Conservation (phyloP, 2,329 filamentous ascomycete genomes). For the Epichloe sylvatica region DNA sequence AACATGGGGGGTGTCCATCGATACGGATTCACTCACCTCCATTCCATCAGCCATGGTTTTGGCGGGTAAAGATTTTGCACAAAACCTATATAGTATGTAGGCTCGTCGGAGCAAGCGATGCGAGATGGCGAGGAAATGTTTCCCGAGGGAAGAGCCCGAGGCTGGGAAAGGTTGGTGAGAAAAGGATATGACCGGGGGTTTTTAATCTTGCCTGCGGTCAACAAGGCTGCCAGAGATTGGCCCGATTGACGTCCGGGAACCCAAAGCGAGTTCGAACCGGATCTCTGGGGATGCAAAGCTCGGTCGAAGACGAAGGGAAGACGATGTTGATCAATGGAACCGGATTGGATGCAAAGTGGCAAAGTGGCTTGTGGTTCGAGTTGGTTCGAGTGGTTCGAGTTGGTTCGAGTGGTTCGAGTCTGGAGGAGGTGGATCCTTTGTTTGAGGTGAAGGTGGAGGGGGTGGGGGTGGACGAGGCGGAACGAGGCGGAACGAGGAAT, state of each 20-base stretch:
- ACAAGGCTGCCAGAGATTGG: not conserved
- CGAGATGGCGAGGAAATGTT: not conserved
- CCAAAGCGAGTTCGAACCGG: too few relatives aligned
- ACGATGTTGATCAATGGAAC: not conserved
- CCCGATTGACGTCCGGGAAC: not conserved
- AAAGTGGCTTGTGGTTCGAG: not conserved
- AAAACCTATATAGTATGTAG: not conserved
- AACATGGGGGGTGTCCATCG: not conserved
- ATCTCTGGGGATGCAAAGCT: not conserved
- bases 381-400: too few relatives aligned
- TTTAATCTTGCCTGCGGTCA: not conserved
- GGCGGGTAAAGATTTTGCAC: not conserved
- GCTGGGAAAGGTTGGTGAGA: not conserved
- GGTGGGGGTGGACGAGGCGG: too few relatives aligned
- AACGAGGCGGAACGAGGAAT: too few relatives aligned
- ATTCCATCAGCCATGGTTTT: constrained; percentile 1
- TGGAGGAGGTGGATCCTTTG: not conserved
- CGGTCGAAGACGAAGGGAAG: not conserved
- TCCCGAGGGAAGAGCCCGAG: not conserved
- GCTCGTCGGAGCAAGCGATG: not conserved
- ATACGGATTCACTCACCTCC: constrained; percentile 6
- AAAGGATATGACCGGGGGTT: not conserved
- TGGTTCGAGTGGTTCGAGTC: not conserved
- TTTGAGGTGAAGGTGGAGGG: too few relatives aligned
- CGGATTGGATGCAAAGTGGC: not conserved